Conservation (phyloP, 495 filamentous ascomycete species). For the Penicillium psychrofluorescens region DNA sequence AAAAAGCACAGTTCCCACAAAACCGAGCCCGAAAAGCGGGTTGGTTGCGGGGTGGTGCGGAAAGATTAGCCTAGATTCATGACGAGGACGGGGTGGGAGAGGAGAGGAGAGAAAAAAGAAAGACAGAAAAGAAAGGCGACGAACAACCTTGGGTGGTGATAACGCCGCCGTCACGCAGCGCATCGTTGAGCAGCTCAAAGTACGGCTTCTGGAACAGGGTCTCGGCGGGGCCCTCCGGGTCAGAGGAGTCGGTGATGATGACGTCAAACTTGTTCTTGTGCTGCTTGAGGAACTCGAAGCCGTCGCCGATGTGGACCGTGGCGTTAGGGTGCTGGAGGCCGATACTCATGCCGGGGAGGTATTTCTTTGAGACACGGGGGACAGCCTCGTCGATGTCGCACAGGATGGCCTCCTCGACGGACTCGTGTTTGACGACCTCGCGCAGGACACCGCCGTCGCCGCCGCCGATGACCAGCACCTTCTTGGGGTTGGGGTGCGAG, state of each 20-base stretch:
- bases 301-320: slow-evolving; percentile 86
- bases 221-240: slow-evolving; percentile 95
- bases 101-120: background rate
- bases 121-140: slow-evolving; percentile 56
- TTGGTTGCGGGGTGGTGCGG: slow-evolving; percentile 26
- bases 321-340: slow-evolving; percentile 91
- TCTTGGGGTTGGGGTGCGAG: slow-evolving; percentile 95
- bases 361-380: slow-evolving; percentile 97
- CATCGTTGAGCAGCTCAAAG: slow-evolving; percentile 84
- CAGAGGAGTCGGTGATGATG: slow-evolving; percentile 98
- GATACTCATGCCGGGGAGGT: slow-evolving; percentile 88
- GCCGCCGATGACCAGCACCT: slow-evolving; percentile 95
- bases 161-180: slow-evolving; percentile 90
- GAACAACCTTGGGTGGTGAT: slow-evolving; percentile 99
- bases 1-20: slow-evolving; percentile 21
- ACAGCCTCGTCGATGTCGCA: slow-evolving; percentile 99
- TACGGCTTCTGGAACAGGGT: slow-evolving; percentile 96
- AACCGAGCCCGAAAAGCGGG: slow-evolving; percentile 29
- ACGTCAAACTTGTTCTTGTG: slow-evolving; percentile 96
- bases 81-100: background rate
- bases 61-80: slow-evolving; percentile 20
- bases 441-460: slow-evolving; percentile 95
- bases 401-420: slow-evolving; percentile 84
- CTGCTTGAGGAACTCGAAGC: slow-evolving; percentile 93
- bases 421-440: slow-evolving; percentile 96